These are phyloP conservation scores for Fusarium udum DNA, from an alignment of 2,329 filamentous ascomycete species.

Conservation along the genomic window DNA sequence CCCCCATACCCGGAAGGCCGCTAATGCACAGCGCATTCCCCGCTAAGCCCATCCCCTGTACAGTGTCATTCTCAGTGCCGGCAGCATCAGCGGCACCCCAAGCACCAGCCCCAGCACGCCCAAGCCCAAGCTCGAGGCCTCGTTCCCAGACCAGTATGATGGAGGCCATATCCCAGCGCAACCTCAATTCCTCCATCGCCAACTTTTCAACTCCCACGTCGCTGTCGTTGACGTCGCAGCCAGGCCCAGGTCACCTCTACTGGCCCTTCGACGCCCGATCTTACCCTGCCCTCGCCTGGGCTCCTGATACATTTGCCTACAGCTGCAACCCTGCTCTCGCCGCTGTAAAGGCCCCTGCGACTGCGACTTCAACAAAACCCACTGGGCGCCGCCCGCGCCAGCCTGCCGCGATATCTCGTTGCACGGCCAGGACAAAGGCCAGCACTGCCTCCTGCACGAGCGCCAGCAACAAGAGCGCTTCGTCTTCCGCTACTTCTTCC, in stretches of 20 bases:
- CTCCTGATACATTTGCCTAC: constrained; percentile 29
- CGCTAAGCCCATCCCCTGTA: constrained; percentile 30
- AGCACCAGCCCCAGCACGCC: not conserved
- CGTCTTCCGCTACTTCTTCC: constrained; percentile 18
- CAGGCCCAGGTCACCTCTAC: constrained; percentile 11
- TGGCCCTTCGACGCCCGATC: constrained; percentile 35
- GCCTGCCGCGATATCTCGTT: constrained; percentile 33
- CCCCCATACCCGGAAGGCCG: constrained; percentile 16
- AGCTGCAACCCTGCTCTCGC: constrained; percentile 16
- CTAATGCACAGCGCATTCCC: constrained; percentile 42
- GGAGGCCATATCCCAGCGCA: constrained; percentile 40
- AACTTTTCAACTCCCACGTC: constrained; percentile 32
- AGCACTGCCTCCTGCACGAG: constrained; percentile 21
- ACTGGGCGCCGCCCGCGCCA: constrained; percentile 41
- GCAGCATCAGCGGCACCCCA: constrained; percentile 3
- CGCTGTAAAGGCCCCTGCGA: constrained; percentile 27
- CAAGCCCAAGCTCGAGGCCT: constrained; percentile 5
- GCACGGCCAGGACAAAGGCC: constrained; percentile 24
- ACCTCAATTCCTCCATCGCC: constrained; percentile 40
- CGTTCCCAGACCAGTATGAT: constrained; percentile 31
- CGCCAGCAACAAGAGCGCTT: constrained; percentile 15
- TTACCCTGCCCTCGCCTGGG: constrained; percentile 34
- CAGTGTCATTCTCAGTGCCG: constrained; percentile 29
- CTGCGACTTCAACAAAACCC: constrained; percentile 28
- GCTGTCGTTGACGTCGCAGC: constrained; percentile 18